phyloP scores from a whole-genome alignment of 768 basidiomycete genomes.

The Kwoniella bestiolae region DNA sequence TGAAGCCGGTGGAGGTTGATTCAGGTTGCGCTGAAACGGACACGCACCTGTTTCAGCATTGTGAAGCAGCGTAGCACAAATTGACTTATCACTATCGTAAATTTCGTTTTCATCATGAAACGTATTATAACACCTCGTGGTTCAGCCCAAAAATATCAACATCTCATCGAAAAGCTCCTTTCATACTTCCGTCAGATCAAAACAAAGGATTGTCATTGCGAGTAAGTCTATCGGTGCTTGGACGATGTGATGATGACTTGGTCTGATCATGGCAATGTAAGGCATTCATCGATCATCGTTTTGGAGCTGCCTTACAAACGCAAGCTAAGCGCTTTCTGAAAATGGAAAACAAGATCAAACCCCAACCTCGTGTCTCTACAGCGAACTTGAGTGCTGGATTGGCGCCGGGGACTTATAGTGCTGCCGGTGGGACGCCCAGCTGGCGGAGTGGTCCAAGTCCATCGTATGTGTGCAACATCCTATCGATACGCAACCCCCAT shows the following conservation, averaged over 20 bases:
- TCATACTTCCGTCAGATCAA: not conserved
- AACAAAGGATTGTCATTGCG: not conserved
- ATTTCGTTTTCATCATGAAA: not conserved
- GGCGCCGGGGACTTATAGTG: constrained; percentile 5
- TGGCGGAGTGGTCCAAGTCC: constrained; percentile 18
- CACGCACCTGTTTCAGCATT: constrained; percentile 1
- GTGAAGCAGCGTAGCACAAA: no score
- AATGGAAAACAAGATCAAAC: constrained; percentile 5
- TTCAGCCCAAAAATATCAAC: no score
- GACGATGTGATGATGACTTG: not conserved
- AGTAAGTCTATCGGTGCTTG: not conserved
- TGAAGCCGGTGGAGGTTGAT: not conserved
- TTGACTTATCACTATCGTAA: no score
- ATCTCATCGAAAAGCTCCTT: constrained; percentile 3
- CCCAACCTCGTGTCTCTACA: constrained; percentile 19
- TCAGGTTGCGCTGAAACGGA: not conserved
- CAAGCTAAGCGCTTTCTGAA: not conserved
- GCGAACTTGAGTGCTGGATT: constrained; percentile 4
- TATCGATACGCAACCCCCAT: no score
- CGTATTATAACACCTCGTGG: not conserved
- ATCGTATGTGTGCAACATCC: constrained; percentile 4
- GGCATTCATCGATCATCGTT: no score
- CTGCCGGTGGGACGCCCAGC: constrained; percentile 14
- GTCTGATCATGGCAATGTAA: no score
- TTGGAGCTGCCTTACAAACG: no score